Evolutionary conservation across 495 filamentous ascomycete species (phyloP).

Genomic region (Mycothermus thermophilus): DNA sequence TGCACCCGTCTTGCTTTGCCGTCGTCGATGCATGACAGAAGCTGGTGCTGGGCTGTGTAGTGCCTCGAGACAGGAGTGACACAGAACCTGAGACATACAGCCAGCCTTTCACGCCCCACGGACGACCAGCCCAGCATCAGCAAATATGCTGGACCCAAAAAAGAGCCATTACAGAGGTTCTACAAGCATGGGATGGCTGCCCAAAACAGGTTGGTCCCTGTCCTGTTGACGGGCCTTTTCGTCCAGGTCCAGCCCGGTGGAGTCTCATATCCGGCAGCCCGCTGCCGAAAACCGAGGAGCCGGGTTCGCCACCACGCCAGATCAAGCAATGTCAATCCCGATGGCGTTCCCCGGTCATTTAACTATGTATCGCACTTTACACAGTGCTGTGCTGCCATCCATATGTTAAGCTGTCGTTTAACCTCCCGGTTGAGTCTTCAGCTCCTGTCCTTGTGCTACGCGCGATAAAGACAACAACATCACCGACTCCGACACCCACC

Average conservation of each 20-base stretch:
- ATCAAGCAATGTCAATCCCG: too few species aligned
- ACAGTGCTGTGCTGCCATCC: too few species aligned
- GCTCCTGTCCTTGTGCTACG: too few species aligned
- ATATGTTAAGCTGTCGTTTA: too few species aligned
- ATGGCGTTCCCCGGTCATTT: too few species aligned
- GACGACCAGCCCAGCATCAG: conserved; percentile 4
- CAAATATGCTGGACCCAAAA: conserved; percentile 1
- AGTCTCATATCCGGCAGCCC: too few species aligned
- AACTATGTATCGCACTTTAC: too few species aligned
- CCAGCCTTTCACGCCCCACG: conserved; percentile 1
- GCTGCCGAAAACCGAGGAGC: conserved; percentile 3
- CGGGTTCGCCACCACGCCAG: too few species aligned
- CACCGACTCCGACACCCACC: too few species aligned
- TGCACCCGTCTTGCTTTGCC: not conserved
- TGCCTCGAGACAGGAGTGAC: conserved; percentile 15
- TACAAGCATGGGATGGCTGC: conserved; percentile 1
- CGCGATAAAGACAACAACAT: too few species aligned
- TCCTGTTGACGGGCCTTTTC: not conserved
- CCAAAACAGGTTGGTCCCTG: conserved; percentile 3
- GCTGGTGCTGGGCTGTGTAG: conserved; percentile 9
- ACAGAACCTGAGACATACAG: conserved; percentile 17
- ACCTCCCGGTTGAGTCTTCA: too few species aligned
- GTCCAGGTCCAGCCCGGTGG: conserved; percentile 5
- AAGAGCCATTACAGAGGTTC: conserved; percentile 1
- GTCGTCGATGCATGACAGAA: conserved; percentile 4